Percentiles rank a stretch among this genome's conserved stretches.
phyloP scores from a whole-genome alignment of 2,329 filamentous ascomycete species.

The Colletotrichum sp. region DNA sequence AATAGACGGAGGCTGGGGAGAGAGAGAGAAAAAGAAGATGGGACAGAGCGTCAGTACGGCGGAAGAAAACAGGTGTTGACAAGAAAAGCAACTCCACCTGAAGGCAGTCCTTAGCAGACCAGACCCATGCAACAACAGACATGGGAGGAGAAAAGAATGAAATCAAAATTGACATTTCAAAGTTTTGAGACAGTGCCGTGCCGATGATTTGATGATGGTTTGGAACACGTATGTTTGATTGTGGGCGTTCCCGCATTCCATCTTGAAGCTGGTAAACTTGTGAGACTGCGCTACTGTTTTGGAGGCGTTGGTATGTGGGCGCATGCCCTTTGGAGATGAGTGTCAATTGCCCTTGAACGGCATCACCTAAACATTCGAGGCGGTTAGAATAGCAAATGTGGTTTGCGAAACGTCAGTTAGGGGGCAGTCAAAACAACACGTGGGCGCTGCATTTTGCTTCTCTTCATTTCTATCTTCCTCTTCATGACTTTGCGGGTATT shows the following conservation, averaged over 20 bases:
- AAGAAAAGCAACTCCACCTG: not conserved
- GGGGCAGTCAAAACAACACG: not conserved
- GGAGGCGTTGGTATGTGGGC: not conserved
- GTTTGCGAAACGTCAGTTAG: not conserved
- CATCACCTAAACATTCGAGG: not conserved
- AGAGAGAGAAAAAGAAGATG: not conserved
- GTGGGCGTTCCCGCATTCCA: not conserved
- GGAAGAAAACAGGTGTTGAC: not conserved
- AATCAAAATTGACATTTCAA: not conserved
- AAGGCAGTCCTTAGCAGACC: not conserved
- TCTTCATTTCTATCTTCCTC: not conserved
- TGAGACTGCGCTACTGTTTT: not conserved
- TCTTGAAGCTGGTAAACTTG: not conserved
- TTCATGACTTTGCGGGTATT: not conserved
- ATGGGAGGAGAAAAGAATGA: not conserved
- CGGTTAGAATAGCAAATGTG: not conserved
- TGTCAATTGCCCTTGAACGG: not conserved
- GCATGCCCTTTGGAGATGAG: not conserved
- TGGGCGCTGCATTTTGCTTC: not conserved
- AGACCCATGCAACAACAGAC: not conserved
- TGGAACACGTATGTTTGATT: not conserved
- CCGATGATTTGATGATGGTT: not conserved
- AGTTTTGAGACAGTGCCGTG: not conserved
- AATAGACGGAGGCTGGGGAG: conserved; percentile 9
- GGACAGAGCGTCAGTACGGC: not conserved